Base-by-base conservation (phyloP, 2,329 filamentous ascomycete genomes). In the Zymoseptoria pseudotritici region DNA sequence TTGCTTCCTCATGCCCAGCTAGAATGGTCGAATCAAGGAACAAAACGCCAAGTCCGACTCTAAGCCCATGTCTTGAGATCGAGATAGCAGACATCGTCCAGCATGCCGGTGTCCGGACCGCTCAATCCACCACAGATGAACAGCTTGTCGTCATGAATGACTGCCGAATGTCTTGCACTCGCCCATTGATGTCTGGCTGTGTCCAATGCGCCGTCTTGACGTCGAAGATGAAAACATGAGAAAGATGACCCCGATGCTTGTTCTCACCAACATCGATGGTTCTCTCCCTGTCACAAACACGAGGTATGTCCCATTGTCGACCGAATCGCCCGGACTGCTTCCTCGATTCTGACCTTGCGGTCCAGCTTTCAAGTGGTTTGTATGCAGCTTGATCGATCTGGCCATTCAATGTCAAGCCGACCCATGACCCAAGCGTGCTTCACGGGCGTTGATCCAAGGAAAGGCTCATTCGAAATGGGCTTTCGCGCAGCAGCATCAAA, bases 221-320 rank as follows among this genome's bases (percentile, higher is more conserved):
- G 73, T 99, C 92, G 72, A 99, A 96, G 55, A 99, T 87, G 64
- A 97, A 95, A 21, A 99, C 85, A 73, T 99, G 94, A 54, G 92
- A 95, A 11, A 99, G 86, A 73, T 97, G 96, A 59, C 92, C 92
- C 66, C 92, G 86, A 72, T 97, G 94, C 74, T 99, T 94, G 75
- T 99, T 99, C 78, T 99, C 94, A 65, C 94, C 94, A 59, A 94
- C 94, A 72, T 97, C 99, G 1, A 99, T 91, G 81, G 75, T 97
- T 97, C 75, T 93, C 88, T 62, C 90, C 91, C 76, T 95, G 86
- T 79, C 96, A 97, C 0, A 97, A 81, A 36, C 90, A 96, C 24
- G 94, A 92, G 52, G 94, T 97, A 72, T 99, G 94, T 90, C 92
- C 93, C 93, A 97, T 97, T 26, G 7, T 26, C 24, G 3, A 4